Evolutionary conservation across 2,329 filamentous ascomycete species (phyloP).

Genomic region (Aureobasidium sp.): DNA sequence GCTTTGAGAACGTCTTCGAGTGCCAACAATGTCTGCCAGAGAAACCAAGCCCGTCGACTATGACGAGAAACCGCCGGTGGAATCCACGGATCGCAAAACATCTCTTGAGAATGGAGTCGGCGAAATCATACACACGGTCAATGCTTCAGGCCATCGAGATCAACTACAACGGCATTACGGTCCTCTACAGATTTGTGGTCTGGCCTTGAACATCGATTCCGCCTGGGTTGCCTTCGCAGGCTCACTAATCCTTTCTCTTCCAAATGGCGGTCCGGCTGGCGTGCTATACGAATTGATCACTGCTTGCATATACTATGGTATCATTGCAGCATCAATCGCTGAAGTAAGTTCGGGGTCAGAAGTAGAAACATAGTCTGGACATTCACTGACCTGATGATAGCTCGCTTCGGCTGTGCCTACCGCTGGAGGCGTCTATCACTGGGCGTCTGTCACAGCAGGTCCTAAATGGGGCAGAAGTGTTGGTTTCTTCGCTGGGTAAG

Average conservation of each 20-base stretch:
- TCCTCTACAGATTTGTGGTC: slow-evolving; percentile 47
- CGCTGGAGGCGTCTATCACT: slow-evolving; percentile 31
- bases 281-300: slow-evolving; percentile 33
- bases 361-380: not conserved
- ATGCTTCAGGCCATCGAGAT: slow-evolving; percentile 58
- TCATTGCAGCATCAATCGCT: slow-evolving; percentile 31
- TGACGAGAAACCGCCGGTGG: not conserved
- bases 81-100: slow-evolving; percentile 5
- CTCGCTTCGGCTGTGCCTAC: slow-evolving; percentile 29
- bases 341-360: slow-evolving; percentile 12
- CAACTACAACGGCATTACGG: slow-evolving; percentile 58
- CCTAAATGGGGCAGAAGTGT: slow-evolving; percentile 26
- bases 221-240: slow-evolving; percentile 59
- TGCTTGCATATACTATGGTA: slow-evolving; percentile 29
- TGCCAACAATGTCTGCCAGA: not conserved
- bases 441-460: slow-evolving; percentile 31
- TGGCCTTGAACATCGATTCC: slow-evolving; percentile 56
- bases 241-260: slow-evolving; percentile 49
- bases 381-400: slow-evolving; percentile 1
- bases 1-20: not conserved
- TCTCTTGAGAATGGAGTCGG: slow-evolving; percentile 26
- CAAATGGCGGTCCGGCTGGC: slow-evolving; percentile 32
- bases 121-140: slow-evolving; percentile 39
- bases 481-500: slow-evolving; percentile 26
- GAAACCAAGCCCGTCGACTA: not conserved